Evolutionary conservation across 75 land plant genomes (phyloP), one percentile per base, ranked within the genome.

Genomic region (Isoetes taiwanensis): DNA sequence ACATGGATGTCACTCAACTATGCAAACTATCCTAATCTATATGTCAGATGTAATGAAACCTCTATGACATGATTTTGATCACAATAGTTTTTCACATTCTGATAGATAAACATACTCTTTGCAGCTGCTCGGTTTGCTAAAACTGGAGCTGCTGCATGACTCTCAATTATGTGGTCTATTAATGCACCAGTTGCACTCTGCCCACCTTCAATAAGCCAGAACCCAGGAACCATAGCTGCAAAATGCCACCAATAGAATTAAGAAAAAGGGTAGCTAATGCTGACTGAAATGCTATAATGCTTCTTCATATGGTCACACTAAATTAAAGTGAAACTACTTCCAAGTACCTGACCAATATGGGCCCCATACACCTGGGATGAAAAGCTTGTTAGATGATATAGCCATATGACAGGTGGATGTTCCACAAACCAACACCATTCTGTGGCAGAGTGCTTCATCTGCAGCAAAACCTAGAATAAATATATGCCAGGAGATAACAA

Each of bases 291-390:
- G n/a, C n/a, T 10, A 9, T 37, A 10, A 37, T 37, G 14, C 39
- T 37, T 37, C 9, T 37, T 10, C 14, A 10, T 5, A 4, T 52
- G 30, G 29, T 20, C 29, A 8, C 16, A 24, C 6, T 6, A 17
- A 28, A 14, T 31, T 31, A 28, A 10, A 14, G 39, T 37, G 12
- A 37, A 37, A 14, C 39, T 31, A 3, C 21, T 11, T 38, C 24
- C 33, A 42, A 25, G 61, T 71, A 90, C 97, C 97, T 73, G 97
- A 91, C 97, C 97, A 91, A 58, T 63, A 91, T 33, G 97, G 97
- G 30, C 97, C 97, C 97, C 97, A 91, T n/a, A 91, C 89, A 29
- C 97, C 97, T 38, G 97, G 97, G 65, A 91, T 87, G 59, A 91
- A 91, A 37, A 83, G 28, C 42, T 84, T 86, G 35, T 67, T 61